These are phyloP conservation scores for Acanthamoeba lenticulata DNA, from an alignment of 208 protist genomes.

Conservation along the genomic window DNA sequence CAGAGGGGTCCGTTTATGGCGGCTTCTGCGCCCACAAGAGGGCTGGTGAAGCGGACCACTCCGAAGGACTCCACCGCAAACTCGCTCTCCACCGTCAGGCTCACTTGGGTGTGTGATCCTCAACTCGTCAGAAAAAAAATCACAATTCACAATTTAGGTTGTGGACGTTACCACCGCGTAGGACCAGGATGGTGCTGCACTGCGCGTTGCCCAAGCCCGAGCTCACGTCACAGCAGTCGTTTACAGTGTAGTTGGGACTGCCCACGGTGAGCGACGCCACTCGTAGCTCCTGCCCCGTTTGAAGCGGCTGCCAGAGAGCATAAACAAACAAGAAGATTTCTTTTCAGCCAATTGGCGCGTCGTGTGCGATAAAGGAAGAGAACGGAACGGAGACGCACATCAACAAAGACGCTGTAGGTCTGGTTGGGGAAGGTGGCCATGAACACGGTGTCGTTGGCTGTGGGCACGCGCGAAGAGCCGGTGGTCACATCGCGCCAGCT, in stretches of 20 bases:
- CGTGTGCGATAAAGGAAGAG: neutral
- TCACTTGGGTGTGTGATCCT: neutral
- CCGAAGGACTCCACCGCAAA: neutral
- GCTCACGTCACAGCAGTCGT: neutral
- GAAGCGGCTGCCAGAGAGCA: neutral
- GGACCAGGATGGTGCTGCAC: neutral
- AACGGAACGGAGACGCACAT: neutral
- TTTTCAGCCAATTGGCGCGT: neutral
- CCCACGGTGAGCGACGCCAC: neutral
- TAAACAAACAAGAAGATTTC: too few relatives aligned
- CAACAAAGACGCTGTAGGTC: neutral
- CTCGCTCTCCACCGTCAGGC: neutral
- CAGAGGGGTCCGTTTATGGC: neutral
- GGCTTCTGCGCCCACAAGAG: neutral
- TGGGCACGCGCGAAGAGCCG: neutral
- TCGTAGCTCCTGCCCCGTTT: neutral
- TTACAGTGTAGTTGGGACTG: neutral
- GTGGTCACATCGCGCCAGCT: neutral
- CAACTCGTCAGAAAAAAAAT: too few relatives aligned
- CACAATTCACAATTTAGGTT: too few relatives aligned
- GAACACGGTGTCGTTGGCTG: neutral
- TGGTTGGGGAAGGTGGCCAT: neutral
- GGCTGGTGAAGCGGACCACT: neutral
- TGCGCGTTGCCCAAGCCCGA: neutral
- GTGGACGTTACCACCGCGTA: neutral